Evolutionary conservation across 2,329 filamentous ascomycete genomes (phyloP).

Genomic region (Zymoseptoria passerinii): DNA sequence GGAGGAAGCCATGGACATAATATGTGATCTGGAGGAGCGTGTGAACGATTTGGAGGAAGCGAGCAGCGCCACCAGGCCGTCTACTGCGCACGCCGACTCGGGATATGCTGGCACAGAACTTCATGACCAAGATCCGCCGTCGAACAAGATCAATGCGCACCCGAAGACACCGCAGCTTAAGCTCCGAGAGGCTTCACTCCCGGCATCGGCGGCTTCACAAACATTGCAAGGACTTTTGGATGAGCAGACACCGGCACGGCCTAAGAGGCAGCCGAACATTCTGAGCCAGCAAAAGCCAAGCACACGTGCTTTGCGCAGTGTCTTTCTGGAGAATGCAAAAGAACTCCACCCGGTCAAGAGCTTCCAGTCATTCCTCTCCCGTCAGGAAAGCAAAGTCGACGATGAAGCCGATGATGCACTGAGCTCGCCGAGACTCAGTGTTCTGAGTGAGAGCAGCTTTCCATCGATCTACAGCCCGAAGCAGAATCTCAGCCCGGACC

Average conservation of each 20-base stretch:
- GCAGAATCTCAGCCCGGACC: constrained; percentile 20
- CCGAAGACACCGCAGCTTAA: constrained; percentile 8
- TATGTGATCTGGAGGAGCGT: constrained; percentile 53
- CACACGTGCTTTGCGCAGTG: constrained; percentile 29
- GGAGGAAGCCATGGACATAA: constrained; percentile 62
- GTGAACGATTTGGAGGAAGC: constrained; percentile 22
- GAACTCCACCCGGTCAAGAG: constrained; percentile 28
- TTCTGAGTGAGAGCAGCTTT: constrained; percentile 33
- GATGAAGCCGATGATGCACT: constrained; percentile 22
- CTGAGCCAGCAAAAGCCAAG: constrained; percentile 27
- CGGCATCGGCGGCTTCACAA: constrained; percentile 19
- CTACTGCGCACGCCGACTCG: constrained; percentile 29
- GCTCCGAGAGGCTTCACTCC: constrained; percentile 7
- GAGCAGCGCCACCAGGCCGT: constrained; percentile 24
- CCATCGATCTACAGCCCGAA: constrained; percentile 30
- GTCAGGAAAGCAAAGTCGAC: constrained; percentile 22
- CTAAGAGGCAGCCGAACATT: constrained; percentile 26
- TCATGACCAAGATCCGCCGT: constrained; percentile 21
- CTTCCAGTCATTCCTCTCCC: constrained; percentile 30
- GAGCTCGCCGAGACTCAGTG: constrained; percentile 29
- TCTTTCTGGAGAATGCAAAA: constrained; percentile 26
- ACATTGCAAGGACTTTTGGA: constrained; percentile 18
- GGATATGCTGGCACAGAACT: constrained; percentile 30
- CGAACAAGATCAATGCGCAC: constrained; percentile 14
- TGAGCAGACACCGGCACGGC: constrained; percentile 17